Conservation (phyloP, 495 filamentous ascomycete genomes). For the Cairneyella variabilis region DNA sequence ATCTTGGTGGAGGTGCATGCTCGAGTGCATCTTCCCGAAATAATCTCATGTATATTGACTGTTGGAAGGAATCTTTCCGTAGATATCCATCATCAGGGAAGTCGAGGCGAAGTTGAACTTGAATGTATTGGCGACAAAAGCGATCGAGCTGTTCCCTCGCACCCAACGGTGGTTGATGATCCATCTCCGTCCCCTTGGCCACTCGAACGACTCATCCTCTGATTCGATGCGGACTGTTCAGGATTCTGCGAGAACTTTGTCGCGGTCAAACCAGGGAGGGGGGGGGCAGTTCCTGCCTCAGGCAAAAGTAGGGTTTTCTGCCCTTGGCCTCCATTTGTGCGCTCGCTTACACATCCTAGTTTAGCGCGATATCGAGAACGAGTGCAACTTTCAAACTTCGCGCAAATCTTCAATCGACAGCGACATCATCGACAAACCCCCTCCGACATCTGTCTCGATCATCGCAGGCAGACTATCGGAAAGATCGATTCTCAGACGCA, state of each 20-base stretch:
- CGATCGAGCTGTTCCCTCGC: slow-evolving; percentile 32
- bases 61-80: slow-evolving; percentile 52
- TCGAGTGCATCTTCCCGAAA: slow-evolving; percentile 52
- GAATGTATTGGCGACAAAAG: slow-evolving; percentile 61
- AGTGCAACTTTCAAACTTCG: slow-evolving; percentile 7
- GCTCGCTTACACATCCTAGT: slow-evolving; percentile 6
- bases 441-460: slow-evolving; percentile 22
- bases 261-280: background rate
- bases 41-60: slow-evolving; percentile 55
- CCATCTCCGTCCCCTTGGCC: slow-evolving; percentile 14
- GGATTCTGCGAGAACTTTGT: background rate
- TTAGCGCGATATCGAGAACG: slow-evolving; percentile 17
- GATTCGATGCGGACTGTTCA: background rate
- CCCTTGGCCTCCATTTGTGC: slow-evolving; percentile 2
- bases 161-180: slow-evolving; percentile 7
- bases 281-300: background rate
- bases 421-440: slow-evolving; percentile 21
- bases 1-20: slow-evolving; percentile 57
- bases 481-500: slow-evolving; percentile 28
- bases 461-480: slow-evolving; percentile 22
- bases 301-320: slow-evolving; percentile 15
- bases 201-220: slow-evolving; percentile 17
- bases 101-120: slow-evolving; percentile 52
- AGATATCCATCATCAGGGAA: slow-evolving; percentile 52
- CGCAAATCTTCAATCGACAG: slow-evolving; percentile 17